A percentile compares a stretch with the other conserved stretches of the same genome.
Conservation (phyloP, 805 yeast genomes). For the Diddensiella caesifluorescens region DNA sequence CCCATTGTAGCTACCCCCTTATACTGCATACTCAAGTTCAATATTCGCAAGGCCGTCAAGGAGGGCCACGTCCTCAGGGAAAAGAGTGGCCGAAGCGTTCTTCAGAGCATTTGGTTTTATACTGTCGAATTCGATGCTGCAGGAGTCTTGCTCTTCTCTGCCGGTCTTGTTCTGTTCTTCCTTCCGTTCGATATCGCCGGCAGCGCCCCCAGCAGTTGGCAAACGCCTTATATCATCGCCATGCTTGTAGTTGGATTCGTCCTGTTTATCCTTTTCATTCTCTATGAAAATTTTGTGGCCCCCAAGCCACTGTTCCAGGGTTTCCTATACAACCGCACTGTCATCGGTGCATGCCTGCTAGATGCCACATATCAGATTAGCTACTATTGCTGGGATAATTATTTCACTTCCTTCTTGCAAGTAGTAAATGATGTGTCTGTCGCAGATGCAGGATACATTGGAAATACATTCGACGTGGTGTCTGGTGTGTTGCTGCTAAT, state of each 20-base stretch:
- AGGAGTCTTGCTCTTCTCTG: conserved; percentile 34
- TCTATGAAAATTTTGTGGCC: conserved; percentile 54
- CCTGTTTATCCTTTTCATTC: conserved; percentile 40
- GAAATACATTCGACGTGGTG: conserved; percentile 15
- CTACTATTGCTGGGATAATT: conserved; percentile 56
- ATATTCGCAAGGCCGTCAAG: conserved; percentile 29
- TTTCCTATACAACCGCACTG: conserved; percentile 56
- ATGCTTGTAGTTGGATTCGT: conserved; percentile 45
- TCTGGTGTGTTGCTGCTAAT: conserved; percentile 46
- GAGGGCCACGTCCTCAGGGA: conserved; percentile 21
- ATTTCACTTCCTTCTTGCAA: conserved; percentile 51
- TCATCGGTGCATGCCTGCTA: conserved; percentile 41
- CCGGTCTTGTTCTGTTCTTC: conserved; percentile 34
- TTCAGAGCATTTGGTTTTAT: conserved; percentile 23
- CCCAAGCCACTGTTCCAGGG: conserved; percentile 52
- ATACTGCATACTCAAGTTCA: conserved; percentile 27
- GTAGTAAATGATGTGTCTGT: conserved; percentile 52
- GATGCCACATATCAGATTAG: conserved; percentile 44
- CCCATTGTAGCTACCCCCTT: conserved; percentile 35
- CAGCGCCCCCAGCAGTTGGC: conserved; percentile 28
- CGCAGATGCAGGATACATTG: conserved; percentile 46
- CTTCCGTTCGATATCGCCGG: conserved; percentile 37
- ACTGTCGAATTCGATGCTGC: conserved; percentile 35
- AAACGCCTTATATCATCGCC: conserved; percentile 33
- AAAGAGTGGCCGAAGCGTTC: conserved; percentile 19